Percentiles rank a stretch among this genome's conserved stretches.
phyloP scores from a whole-genome alignment of 2,329 filamentous ascomycete species.

The Diaporthe australafricana region DNA sequence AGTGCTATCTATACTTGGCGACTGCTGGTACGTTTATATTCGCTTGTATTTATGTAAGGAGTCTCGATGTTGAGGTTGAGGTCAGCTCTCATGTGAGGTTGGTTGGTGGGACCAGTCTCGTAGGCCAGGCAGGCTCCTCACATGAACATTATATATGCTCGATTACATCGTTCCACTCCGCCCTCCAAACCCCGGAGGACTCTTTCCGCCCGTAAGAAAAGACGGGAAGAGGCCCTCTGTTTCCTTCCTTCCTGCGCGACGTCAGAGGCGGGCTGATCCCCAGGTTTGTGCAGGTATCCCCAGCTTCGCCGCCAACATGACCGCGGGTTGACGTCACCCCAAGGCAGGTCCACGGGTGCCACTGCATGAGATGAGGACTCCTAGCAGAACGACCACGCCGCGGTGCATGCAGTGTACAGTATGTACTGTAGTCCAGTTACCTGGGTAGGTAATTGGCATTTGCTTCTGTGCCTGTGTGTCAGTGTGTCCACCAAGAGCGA shows the following conservation, averaged over 20 bases:
- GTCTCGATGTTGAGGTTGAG: not conserved
- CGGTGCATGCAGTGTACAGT: not conserved
- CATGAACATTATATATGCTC: not conserved
- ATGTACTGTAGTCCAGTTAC: not conserved
- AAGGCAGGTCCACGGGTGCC: not conserved
- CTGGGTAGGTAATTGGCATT: not conserved
- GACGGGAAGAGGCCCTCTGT: not conserved
- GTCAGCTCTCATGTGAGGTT: not conserved
- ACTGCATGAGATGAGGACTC: conserved; percentile 1
- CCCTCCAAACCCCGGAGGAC: not conserved
- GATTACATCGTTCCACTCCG: not conserved
- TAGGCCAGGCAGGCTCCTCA: not conserved
- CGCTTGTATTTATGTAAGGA: not conserved
- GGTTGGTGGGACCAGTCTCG: not conserved
- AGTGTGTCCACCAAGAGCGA: not conserved
- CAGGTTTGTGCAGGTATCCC: conserved; percentile 5
- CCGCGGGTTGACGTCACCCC: conserved; percentile 27
- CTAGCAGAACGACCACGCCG: not conserved
- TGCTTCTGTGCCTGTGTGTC: no score
- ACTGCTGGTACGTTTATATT: not conserved
- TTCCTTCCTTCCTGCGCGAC: conserved; percentile 2
- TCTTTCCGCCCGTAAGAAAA: not conserved
- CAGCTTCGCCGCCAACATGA: conserved; percentile 21
- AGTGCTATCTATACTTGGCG: not conserved
- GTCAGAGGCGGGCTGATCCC: conserved; percentile 10